A percentile compares a stretch with the other conserved stretches of the same genome.
Evolutionary conservation across 2,329 filamentous ascomycete species (phyloP).

Genomic region (Pestalotiopsis sp.): DNA sequence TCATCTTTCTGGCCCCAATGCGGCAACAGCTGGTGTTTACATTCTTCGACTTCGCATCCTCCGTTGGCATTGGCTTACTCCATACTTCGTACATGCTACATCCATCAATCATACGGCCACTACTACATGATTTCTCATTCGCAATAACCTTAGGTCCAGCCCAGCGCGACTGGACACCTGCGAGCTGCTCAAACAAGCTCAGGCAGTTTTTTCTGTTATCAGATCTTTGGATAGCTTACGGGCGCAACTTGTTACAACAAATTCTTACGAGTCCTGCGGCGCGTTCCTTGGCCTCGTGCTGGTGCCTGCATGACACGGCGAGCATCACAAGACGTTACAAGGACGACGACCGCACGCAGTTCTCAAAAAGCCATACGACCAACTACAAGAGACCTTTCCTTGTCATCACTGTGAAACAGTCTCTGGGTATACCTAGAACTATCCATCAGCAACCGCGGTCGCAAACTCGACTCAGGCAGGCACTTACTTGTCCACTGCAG

Average conservation of each 20-base stretch:
- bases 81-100: not conserved
- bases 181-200: not conserved
- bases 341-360: not conserved
- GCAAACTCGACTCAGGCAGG: no score
- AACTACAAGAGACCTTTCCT: not conserved
- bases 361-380: not conserved
- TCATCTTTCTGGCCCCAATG: not conserved
- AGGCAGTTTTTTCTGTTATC: not conserved
- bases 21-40: not conserved
- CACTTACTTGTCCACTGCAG: not conserved
- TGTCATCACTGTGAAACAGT: no score
- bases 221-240: conserved; percentile 8
- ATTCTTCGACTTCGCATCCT: not conserved
- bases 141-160: not conserved
- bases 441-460: no score
- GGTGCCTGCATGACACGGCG: not conserved
- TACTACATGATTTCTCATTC: not conserved
- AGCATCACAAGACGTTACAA: not conserved
- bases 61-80: not conserved
- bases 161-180: not conserved
- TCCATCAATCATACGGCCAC: not conserved
- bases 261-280: not conserved
- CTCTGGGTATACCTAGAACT: no score
- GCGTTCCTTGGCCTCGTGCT: conserved; percentile 6
- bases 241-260: not conserved